Evolutionary conservation across 345 rosid species (phyloP).

Genomic region (Salix purpurea): DNA sequence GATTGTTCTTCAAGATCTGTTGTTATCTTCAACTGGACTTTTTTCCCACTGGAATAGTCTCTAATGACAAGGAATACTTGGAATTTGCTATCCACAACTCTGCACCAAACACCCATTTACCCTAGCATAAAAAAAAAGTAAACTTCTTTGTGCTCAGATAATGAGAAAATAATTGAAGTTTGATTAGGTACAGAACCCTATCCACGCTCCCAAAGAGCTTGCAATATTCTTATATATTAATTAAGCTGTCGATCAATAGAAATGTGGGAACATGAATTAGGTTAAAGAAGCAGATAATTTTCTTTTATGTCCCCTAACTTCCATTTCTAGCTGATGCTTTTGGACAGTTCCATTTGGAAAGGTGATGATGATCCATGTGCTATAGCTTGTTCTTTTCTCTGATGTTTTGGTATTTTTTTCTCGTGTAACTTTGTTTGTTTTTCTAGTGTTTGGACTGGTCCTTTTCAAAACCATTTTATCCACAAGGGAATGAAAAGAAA

Average conservation of each 20-base stretch:
- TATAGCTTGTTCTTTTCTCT: not conserved
- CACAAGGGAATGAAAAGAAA: not conserved
- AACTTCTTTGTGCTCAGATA: not conserved
- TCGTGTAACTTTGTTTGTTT: not conserved
- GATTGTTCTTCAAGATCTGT: slow-evolving; percentile 11
- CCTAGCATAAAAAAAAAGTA: not conserved
- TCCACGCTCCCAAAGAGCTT: slow-evolving; percentile 10
- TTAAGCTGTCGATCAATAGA: slow-evolving; percentile 6
- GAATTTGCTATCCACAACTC: not conserved
- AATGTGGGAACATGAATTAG: slow-evolving; percentile 20
- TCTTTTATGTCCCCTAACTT: not conserved
- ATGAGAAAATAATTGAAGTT: not conserved
- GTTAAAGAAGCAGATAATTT: slow-evolving; percentile 4
- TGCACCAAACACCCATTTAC: not conserved
- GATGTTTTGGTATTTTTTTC: not conserved
- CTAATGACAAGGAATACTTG: not conserved
- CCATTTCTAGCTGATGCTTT: not conserved
- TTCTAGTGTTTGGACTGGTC: not conserved
- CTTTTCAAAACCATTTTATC: not conserved
- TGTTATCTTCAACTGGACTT: slow-evolving; percentile 4
- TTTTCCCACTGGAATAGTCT: not conserved
- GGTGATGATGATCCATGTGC: not conserved
- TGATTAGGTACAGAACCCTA: slow-evolving; percentile 1
- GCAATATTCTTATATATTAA: not conserved
- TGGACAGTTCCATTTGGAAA: not conserved